Percentiles rank a stretch among this genome's conserved stretches.
Conservation (phyloP, 1,284 basidiomycete species). For the Malassezia arunalokei region DNA sequence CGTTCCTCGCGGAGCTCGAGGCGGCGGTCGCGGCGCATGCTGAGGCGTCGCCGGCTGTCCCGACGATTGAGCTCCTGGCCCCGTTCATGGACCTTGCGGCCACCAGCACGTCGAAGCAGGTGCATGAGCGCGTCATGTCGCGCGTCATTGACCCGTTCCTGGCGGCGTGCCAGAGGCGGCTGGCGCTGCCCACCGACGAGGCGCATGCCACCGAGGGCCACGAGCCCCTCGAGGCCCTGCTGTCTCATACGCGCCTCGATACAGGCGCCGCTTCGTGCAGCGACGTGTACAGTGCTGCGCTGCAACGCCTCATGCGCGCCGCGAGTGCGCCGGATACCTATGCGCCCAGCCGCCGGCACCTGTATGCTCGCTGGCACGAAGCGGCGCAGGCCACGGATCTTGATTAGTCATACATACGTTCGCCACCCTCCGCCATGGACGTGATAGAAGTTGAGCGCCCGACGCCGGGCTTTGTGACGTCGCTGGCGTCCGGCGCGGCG, state of each 20-base stretch:
- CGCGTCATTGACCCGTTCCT: conserved; percentile 57
- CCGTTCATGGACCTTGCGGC: conserved; percentile 64
- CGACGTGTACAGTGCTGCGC: conserved; percentile 50
- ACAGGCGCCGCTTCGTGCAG: neutral
- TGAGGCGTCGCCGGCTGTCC: conserved; percentile 33
- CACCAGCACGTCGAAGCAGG: conserved; percentile 54
- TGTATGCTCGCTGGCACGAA: conserved; percentile 67
- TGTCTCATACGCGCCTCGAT: neutral
- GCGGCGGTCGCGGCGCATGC: neutral
- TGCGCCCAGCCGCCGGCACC: conserved; percentile 64
- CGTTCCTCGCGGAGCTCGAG: conserved; percentile 81
- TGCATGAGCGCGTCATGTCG: conserved; percentile 59
- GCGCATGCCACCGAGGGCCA: conserved; percentile 7
- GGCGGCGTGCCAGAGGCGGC: conserved; percentile 13
- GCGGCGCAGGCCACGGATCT: conserved; percentile 31
- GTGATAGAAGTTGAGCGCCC: neutral
- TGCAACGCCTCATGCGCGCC: conserved; percentile 50
- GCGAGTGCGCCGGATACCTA: conserved; percentile 63
- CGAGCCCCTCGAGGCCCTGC: neutral
- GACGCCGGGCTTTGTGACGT: conserved; percentile 6
- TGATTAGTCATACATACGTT: neutral
- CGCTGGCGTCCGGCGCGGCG: conserved; percentile 34
- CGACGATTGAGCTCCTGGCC: conserved; percentile 54
- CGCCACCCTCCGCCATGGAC: conserved; percentile 1
- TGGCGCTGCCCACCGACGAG: neutral